Evolutionary conservation across 2,329 filamentous ascomycete species (phyloP).

Genomic region (Leptographium wingfieldii): DNA sequence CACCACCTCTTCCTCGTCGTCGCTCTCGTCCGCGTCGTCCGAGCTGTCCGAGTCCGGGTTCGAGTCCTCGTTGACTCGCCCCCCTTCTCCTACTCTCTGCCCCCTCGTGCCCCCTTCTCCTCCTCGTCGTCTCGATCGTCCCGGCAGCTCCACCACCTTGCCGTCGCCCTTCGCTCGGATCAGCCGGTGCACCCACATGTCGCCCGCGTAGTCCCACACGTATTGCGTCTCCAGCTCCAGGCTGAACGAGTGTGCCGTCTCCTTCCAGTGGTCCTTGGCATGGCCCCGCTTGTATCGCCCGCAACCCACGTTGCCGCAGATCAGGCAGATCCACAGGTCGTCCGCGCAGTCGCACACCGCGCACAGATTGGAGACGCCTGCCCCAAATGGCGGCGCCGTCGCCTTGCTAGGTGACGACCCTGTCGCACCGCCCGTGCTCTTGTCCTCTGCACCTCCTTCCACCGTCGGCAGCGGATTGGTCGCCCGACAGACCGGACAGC

Average conservation of each 20-base stretch:
- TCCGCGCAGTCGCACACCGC: constrained; percentile 65
- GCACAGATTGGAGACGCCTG: constrained; percentile 56
- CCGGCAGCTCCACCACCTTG: constrained; percentile 82
- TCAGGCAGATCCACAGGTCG: constrained; percentile 90
- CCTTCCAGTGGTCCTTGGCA: constrained; percentile 86
- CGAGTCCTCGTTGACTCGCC: constrained; percentile 1
- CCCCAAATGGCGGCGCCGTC: constrained; percentile 43
- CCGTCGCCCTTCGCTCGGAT: constrained; percentile 90
- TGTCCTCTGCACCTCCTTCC: background rate
- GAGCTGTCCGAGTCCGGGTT: background rate
- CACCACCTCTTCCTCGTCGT: constrained; percentile 43
- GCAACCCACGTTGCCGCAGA: constrained; percentile 86
- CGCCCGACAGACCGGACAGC: constrained; percentile 90
- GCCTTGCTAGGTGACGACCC: constrained; percentile 26
- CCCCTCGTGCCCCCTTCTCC: background rate
- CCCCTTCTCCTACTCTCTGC: background rate
- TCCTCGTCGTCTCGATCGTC: constrained; percentile 13
- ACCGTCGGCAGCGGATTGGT: constrained; percentile 39
- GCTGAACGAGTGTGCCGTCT: constrained; percentile 79
- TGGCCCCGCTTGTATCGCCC: constrained; percentile 90
- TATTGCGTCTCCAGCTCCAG: constrained; percentile 89
- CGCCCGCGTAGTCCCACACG: constrained; percentile 95
- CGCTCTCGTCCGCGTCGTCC: constrained; percentile 6
- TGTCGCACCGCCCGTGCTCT: background rate
- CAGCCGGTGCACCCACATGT: constrained; percentile 89